Evolutionary conservation across 805 yeast genomes (phyloP).

Genomic region (Wickerhamomyces sydowiorum): DNA sequence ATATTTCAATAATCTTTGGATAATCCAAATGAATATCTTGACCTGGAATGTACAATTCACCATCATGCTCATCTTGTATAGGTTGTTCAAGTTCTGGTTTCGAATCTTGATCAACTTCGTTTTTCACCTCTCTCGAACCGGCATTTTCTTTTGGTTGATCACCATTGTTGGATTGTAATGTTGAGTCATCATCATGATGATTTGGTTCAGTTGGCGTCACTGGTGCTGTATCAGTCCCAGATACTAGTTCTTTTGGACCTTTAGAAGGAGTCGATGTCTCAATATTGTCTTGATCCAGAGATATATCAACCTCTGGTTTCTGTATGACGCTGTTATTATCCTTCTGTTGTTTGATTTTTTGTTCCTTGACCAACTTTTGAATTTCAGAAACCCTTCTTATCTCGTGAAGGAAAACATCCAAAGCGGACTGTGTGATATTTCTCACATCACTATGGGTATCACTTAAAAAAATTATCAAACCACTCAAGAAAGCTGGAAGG

Average conservation of each 20-base stretch:
- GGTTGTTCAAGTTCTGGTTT: slow-evolving; percentile 11
- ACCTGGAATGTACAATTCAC: slow-evolving; percentile 59
- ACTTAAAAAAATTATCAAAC: slow-evolving; percentile 70
- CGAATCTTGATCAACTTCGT: slow-evolving; percentile 6
- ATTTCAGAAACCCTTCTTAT: slow-evolving; percentile 72
- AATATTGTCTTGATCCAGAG: slow-evolving; percentile 7
- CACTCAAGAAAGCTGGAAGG: slow-evolving; percentile 85
- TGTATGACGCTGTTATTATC: slow-evolving; percentile 3
- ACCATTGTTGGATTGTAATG: neutral
- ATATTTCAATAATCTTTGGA: slow-evolving; percentile 71
- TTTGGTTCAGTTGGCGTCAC: slow-evolving; percentile 1
- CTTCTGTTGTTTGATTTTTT: slow-evolving; percentile 13
- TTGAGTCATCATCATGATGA: neutral
- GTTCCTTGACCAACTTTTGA: slow-evolving; percentile 42
- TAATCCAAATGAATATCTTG: slow-evolving; percentile 82
- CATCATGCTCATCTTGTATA: slow-evolving; percentile 30
- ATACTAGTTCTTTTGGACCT: slow-evolving; percentile 21
- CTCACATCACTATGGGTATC: slow-evolving; percentile 85
- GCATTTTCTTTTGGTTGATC: slow-evolving; percentile 10
- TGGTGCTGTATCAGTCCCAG: too few relatives aligned
- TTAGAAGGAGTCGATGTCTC: slow-evolving; percentile 22
- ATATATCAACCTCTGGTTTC: neutral
- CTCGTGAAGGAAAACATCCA: slow-evolving; percentile 74
- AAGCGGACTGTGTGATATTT: slow-evolving; percentile 72
- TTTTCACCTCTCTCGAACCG: slow-evolving; percentile 23